Base-by-base conservation (phyloP, 179 eudicot genomes). In the Silene noctiflora region DNA sequence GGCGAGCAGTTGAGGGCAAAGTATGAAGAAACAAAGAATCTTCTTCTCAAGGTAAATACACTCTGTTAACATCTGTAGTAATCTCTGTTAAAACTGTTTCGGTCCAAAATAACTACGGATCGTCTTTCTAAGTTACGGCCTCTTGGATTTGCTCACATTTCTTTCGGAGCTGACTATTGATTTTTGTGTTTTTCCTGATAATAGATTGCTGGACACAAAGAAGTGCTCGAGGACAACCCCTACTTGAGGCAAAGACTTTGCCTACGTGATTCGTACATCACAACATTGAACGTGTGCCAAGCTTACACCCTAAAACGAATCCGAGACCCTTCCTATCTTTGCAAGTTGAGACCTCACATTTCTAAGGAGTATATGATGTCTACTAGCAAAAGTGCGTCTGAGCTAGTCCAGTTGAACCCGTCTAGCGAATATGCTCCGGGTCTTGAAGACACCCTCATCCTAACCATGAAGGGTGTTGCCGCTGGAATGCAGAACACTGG, bases 381-480 rank as follows among this genome's bases (percentile, higher is more conserved):
- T 14, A 79, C 84, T 31, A 83, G 81, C 87, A 90, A 87, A 51
- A 83, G 86, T 6, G 89, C 91, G 16, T 85, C 89, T 67, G 94
- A 89, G 69, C 88, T 91, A 7, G 86, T 91, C 58, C 85, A 84
- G 81, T 76, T 91, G 80, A 91, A 91, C 77, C 93, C 96, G 19
- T 86, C 85, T 6, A 93, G 97, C 56, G 98, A 93, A 63, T 91
- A 93, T 75, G 98, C 97, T 5, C 98, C 97, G 0, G 98, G 98
- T 69, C 83, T 93, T 81, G 98, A 93, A 85, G 97, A 93, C 83
- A 93, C 98, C 14, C 94, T 91, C 77, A 91, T 91, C 81, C 87
- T 93, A 83, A 94, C 98, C 83, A 94, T 94, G 98, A 94, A 94
- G 92, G 98, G 98, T 80, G 89, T 94, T 84, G 98, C 98, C 72